A percentile compares a stretch with the other conserved stretches of the same genome.
Evolutionary conservation across 1,284 basidiomycete species (phyloP).

Genomic region (Porogramme epimiltina): DNA sequence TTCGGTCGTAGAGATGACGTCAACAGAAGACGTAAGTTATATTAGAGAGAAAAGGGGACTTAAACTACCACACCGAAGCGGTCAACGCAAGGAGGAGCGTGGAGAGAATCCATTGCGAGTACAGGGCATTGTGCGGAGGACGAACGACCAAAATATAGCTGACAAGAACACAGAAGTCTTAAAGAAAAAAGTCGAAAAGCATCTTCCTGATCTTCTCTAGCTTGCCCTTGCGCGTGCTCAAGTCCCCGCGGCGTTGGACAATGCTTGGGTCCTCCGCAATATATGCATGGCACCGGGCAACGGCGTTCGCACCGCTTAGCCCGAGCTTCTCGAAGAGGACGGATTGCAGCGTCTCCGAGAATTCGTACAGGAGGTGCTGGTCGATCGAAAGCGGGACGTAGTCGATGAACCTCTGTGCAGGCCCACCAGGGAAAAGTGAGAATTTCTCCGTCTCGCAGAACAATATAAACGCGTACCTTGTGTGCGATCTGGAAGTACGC

Average conservation of each 20-base stretch:
- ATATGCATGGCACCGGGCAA: slow-evolving; percentile 38
- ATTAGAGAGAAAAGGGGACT: no score
- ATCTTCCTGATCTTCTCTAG: slow-evolving; percentile 36
- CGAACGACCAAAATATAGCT: no score
- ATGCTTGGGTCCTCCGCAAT: slow-evolving; percentile 45
- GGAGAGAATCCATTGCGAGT: no score
- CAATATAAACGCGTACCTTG: no score
- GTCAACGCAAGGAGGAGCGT: no score
- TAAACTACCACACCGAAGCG: no score
- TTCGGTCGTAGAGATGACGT: no score
- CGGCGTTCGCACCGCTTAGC: slow-evolving; percentile 38
- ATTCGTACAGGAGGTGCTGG: slow-evolving; percentile 40
- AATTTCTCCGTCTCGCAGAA: no score
- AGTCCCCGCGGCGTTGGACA: slow-evolving; percentile 38
- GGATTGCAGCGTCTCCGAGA: slow-evolving; percentile 37
- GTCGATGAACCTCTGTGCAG: slow-evolving; percentile 51
- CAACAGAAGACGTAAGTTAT: no score
- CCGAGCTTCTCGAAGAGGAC: slow-evolving; percentile 42
- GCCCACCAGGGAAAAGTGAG: no score
- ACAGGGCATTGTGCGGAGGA: no score
- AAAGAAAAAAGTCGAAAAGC: slow-evolving; percentile 37
- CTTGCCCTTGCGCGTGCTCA: slow-evolving; percentile 31
- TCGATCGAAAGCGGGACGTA: slow-evolving; percentile 49
- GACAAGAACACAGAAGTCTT: no score
- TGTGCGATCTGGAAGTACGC: slow-evolving; percentile 54